Evolutionary conservation across 2,329 filamentous ascomycete genomes (phyloP).

Genomic region (Colletotrichum higginsianum): DNA sequence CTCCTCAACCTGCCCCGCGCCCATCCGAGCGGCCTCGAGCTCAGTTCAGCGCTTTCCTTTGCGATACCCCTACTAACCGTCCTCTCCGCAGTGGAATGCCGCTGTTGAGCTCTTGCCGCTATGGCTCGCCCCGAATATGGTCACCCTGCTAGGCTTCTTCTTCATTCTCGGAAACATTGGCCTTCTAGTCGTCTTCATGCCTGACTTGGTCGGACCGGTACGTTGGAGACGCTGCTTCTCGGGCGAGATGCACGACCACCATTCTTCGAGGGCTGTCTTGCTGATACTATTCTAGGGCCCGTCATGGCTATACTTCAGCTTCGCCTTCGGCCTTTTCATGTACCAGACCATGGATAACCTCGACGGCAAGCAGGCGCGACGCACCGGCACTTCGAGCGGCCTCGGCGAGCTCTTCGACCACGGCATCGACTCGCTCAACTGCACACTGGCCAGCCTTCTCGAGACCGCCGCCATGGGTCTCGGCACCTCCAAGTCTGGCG

Average conservation of each 20-base stretch:
- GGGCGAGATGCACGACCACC: conserved; percentile 34
- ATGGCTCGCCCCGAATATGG: conserved; percentile 98
- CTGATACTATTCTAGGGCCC: conserved; percentile 71
- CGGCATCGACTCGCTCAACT: conserved; percentile 98
- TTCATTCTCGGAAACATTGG: conserved; percentile 91
- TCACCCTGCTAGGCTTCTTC: conserved; percentile 93
- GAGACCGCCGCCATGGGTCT: conserved; percentile 95
- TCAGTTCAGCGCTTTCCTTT: conserved; percentile 16
- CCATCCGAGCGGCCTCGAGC: conserved; percentile 32
- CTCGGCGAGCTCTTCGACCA: conserved; percentile 98
- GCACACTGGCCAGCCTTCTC: conserved; percentile 90
- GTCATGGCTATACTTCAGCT: conserved; percentile 95
- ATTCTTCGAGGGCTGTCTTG: conserved; percentile 26
- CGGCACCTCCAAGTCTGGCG: conserved; percentile 85
- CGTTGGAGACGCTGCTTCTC: conserved; percentile 50
- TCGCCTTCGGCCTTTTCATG: conserved; percentile 96
- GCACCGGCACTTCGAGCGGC: conserved; percentile 94
- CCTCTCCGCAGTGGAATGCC: conserved; percentile 86
- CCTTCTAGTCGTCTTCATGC: conserved; percentile 82
- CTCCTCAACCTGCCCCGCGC: conserved; percentile 32
- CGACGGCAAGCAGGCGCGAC: conserved; percentile 95
- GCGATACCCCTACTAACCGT: conserved; percentile 43
- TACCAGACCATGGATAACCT: conserved; percentile 99
- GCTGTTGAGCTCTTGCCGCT: conserved; percentile 92
- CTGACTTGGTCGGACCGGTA: conserved; percentile 91